A percentile compares a stretch with the other conserved stretches of the same genome.
Conservation (phyloP, 257 asterid species). For the Plectranthus barbatus region DNA sequence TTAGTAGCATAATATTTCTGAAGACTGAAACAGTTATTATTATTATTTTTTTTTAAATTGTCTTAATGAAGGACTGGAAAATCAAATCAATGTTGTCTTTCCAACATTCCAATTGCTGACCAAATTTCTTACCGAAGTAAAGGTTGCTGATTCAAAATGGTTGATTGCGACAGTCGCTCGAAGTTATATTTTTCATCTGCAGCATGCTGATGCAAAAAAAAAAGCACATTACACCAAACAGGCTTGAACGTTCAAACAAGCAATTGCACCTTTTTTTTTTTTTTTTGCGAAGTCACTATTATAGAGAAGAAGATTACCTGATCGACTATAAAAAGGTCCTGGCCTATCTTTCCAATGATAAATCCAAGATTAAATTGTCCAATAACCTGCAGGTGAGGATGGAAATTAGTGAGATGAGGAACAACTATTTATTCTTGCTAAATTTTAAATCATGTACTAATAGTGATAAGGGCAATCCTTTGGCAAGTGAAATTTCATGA, state of each 20-base stretch:
- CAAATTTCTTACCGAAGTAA: slow-evolving; percentile 58
- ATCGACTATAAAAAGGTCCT: slow-evolving; percentile 92
- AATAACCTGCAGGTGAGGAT: slow-evolving; percentile 52
- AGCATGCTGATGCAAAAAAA: slow-evolving; percentile 83
- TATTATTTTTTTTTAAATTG: background rate
- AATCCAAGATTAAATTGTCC: slow-evolving; percentile 98
- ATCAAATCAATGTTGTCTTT: background rate
- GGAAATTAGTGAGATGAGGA: slow-evolving; percentile 4
- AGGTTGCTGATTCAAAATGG: slow-evolving; percentile 93
- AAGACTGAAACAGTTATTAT: too few relatives aligned
- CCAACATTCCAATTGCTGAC: slow-evolving; percentile 9
- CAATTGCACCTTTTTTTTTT: too few relatives aligned
- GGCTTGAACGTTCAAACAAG: background rate
- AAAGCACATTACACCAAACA: slow-evolving; percentile 6
- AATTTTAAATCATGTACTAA: background rate
- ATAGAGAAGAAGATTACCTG: slow-evolving; percentile 52
- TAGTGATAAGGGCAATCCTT: background rate
- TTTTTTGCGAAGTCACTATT: background rate
- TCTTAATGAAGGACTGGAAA: background rate
- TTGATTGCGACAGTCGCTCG: slow-evolving; percentile 73
- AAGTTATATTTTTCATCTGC: slow-evolving; percentile 97
- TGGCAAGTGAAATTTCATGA: slow-evolving; percentile 6
- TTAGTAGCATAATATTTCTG: too few relatives aligned
- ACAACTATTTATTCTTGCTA: background rate
- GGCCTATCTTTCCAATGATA: slow-evolving; percentile 76